Base-by-base conservation (phyloP, 2,329 filamentous ascomycete genomes). In the Fusarium burgessii region DNA sequence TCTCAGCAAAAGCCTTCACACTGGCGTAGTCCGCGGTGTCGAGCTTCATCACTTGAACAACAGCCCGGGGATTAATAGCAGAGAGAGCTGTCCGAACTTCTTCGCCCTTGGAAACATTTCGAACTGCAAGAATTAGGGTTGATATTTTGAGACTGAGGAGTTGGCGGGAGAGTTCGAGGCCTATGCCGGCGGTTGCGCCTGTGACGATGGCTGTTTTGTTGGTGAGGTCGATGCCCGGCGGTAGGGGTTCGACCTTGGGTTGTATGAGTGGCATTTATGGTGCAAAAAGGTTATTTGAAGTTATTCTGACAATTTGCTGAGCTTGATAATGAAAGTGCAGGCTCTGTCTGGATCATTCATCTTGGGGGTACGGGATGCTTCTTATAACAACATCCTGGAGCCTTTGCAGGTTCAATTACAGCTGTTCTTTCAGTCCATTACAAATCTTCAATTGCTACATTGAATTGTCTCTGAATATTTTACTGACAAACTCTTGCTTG, bases 181-280 rank as follows among this genome's bases (percentile, higher is more conserved):
- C 83, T 0, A 86, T 74, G 3, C 84, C 84, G 7, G 76, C 76
- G 59, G 83, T 85, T 45, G 82, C 78, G n/a, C 83, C 84, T 0
- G 83, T 84, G 47, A 85, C 77, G 35, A 85, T 78, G 52, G 80
- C 74, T 1, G 77, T 80, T 46, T 80, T 70, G 35, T 74, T 74
- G 27, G 42, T 35, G 23, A 77, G 63, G 54, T 77, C 58, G 8
- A 74, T 70, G 36, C 64, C 70, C 1, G 64, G 13, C 3, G 74
- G 62, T 4, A 76, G 35, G 10, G 66, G 66, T 3, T 62, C 40
- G 13, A 75, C 57, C 17, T 54, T 35, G 0, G 71, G 62, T n/a
- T 71, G 69, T 12, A 58, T 33, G 4, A 75, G 12, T 20, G 52
- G 56, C 61, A 72, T 68, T 25, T 6, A 7, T 25, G 15, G 15